Evolutionary conservation across 345 rosid genomes (phyloP).

Genomic region (Camelina sativa): DNA sequence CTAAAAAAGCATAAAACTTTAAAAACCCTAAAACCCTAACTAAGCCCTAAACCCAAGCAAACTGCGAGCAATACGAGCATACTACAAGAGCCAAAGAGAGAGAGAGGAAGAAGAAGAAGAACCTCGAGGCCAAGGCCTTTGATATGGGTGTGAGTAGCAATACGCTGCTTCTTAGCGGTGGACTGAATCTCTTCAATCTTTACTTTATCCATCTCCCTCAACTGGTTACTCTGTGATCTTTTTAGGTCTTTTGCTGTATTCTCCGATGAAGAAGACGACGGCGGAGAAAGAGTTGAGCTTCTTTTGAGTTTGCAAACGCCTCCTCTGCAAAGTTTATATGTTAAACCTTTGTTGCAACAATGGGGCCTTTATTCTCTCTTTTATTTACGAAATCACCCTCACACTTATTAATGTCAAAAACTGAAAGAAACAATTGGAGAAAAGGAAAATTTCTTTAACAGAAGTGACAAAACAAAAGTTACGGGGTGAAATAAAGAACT

Average conservation of each 20-base stretch:
- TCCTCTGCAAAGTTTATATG: neutral
- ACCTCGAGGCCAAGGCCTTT: conserved; percentile 99
- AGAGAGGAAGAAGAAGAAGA: conserved; percentile 28
- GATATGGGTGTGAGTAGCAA: conserved; percentile 97
- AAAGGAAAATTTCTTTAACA: too few relatives aligned
- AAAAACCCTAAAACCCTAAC: conserved; percentile 19
- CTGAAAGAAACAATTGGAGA: neutral
- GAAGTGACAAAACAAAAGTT: too few relatives aligned
- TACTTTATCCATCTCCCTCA: conserved; percentile 59
- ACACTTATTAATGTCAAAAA: neutral
- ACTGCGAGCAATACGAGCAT: conserved; percentile 3
- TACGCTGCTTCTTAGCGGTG: conserved; percentile 91
- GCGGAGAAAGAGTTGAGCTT: conserved; percentile 26
- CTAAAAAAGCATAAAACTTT: neutral
- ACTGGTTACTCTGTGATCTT: neutral
- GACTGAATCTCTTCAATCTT: conserved; percentile 97
- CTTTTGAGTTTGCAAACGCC: conserved; percentile 10
- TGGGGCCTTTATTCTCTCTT: neutral
- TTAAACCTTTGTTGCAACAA: neutral
- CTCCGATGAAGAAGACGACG: conserved; percentile 25
- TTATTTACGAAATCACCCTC: neutral
- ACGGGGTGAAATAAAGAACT: neutral
- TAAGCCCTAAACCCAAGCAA: conserved; percentile 35
- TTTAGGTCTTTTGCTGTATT: neutral
- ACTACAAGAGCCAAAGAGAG: neutral